Conservation (phyloP, 306 rosid species). For the Trichosanthes cucumerina region DNA sequence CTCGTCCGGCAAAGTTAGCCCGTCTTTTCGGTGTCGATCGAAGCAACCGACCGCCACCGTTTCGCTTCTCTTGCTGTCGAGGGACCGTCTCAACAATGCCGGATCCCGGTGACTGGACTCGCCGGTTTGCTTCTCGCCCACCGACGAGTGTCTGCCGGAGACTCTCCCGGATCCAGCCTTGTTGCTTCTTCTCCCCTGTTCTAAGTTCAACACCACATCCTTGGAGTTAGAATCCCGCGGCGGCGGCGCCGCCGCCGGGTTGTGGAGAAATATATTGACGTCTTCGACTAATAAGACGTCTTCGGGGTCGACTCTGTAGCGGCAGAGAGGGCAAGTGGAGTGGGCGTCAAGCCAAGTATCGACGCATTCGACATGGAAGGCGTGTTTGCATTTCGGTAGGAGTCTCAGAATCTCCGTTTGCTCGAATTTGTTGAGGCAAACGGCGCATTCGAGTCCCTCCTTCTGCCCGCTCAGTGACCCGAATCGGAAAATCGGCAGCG, state of each 20-base stretch:
- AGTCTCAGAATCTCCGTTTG: slow-evolving; percentile 57
- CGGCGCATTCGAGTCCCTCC: slow-evolving; percentile 75
- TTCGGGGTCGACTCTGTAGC: slow-evolving; percentile 78
- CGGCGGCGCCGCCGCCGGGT: background rate
- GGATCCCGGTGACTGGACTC: slow-evolving; percentile 7
- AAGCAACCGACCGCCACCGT: slow-evolving; percentile 25
- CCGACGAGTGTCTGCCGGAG: slow-evolving; percentile 65
- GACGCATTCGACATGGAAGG: slow-evolving; percentile 90
- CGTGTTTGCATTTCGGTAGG: slow-evolving; percentile 85
- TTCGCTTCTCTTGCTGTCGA: slow-evolving; percentile 41
- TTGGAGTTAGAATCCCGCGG: background rate
- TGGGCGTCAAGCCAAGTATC: slow-evolving; percentile 99
- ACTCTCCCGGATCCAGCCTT: slow-evolving; percentile 22
- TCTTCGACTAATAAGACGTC: slow-evolving; percentile 52
- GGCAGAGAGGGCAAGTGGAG: slow-evolving; percentile 89
- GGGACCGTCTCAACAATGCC: slow-evolving; percentile 49
- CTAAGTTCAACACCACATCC: slow-evolving; percentile 18
- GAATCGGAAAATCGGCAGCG: slow-evolving; percentile 70
- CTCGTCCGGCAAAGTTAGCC: slow-evolving; percentile 25
- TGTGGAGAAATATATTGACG: slow-evolving; percentile 7
- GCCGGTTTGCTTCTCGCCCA: slow-evolving; percentile 30
- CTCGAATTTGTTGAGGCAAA: slow-evolving; percentile 53
- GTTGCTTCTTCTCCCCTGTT: slow-evolving; percentile 1
- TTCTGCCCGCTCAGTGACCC: slow-evolving; percentile 49
- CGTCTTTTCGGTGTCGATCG: slow-evolving; percentile 60